These are phyloP conservation scores for Calonectria ilicicola DNA, from an alignment of 2,329 filamentous ascomycete genomes.

Conservation along the genomic window DNA sequence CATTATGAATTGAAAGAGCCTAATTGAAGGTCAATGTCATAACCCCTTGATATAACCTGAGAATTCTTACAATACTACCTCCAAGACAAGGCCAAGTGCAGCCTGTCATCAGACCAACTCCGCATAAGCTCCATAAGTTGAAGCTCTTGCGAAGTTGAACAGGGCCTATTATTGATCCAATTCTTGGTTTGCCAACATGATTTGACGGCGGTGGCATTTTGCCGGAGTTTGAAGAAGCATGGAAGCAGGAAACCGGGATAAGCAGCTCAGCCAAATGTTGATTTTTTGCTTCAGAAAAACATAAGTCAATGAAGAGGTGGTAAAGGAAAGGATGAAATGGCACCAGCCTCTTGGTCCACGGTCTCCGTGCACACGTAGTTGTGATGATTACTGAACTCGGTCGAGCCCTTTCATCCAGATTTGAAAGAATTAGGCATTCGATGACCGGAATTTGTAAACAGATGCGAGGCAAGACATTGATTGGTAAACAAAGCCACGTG, in stretches of 20 bases:
- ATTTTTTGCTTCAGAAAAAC: no score
- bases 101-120: background rate
- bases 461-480: background rate
- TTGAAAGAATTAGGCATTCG: background rate
- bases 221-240: background rate
- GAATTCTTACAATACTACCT: background rate
- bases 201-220: background rate
- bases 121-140: background rate
- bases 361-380: no score
- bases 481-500: background rate
- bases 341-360: background rate
- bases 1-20: constrained; percentile 53
- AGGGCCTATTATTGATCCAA: background rate
- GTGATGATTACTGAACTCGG: background rate
- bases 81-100: background rate
- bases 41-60: background rate
- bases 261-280: background rate
- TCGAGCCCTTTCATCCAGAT: background rate
- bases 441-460: background rate
- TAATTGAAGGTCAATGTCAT: background rate
- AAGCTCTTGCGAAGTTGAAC: background rate
- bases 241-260: background rate
- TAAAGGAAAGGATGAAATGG: background rate
- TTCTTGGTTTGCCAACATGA: background rate
- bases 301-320: background rate